phyloP scores from a whole-genome alignment of 2,329 filamentous ascomycete genomes.

The Aureobasidium uvarum region DNA sequence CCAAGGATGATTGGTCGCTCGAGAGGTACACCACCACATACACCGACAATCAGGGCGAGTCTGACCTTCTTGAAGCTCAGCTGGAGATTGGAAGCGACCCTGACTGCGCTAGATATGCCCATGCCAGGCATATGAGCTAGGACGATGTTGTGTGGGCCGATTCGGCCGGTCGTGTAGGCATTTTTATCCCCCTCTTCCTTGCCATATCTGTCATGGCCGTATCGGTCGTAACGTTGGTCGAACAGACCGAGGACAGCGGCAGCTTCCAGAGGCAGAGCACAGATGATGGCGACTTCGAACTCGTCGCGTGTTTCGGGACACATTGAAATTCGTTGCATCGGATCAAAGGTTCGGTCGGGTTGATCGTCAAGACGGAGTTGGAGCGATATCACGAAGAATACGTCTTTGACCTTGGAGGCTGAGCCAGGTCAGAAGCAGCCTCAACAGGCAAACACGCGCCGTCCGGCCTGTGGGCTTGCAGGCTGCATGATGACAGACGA shows the following conservation, averaged over 20 bases:
- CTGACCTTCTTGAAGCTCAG: constrained; percentile 31
- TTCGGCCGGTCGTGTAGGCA: constrained; percentile 31
- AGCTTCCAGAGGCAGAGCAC: constrained; percentile 29
- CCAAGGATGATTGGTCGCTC: constrained; percentile 32
- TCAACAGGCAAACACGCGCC: background rate
- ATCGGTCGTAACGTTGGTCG: constrained; percentile 22
- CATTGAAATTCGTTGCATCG: background rate
- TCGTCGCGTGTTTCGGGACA: constrained; percentile 18
- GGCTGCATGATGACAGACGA: constrained; percentile 1
- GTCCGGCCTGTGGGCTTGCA: background rate
- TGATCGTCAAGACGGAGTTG: background rate
- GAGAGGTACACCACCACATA: constrained; percentile 30
- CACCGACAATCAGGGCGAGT: constrained; percentile 32
- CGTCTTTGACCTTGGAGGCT: background rate
- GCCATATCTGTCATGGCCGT: constrained; percentile 14
- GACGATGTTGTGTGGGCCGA: constrained; percentile 30
- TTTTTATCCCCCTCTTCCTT: constrained; percentile 30
- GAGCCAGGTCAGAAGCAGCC: background rate
- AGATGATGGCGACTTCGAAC: constrained; percentile 30
- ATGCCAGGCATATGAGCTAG: constrained; percentile 29
- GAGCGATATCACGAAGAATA: background rate
- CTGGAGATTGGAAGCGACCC: constrained; percentile 26
- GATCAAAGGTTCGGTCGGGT: background rate
- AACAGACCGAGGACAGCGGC: constrained; percentile 29
- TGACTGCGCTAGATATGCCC: constrained; percentile 27